A percentile compares a stretch with the other conserved stretches of the same genome.
These are phyloP conservation scores for Dioszegia aurantiaca DNA, from an alignment of 768 basidiomycete genomes.

Conservation along the genomic window DNA sequence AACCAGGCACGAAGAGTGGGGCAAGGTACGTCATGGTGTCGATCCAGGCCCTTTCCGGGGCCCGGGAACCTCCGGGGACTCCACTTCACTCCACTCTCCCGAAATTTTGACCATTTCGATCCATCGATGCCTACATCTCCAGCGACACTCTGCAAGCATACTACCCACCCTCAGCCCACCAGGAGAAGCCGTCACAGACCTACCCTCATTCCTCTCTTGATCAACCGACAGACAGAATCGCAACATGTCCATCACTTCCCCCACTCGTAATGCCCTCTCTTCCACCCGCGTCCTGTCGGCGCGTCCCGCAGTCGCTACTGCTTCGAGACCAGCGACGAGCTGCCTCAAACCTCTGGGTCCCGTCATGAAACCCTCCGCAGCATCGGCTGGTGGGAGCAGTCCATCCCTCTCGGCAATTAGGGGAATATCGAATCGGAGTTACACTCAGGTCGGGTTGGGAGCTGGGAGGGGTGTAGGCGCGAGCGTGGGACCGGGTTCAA, in stretches of 20 bases:
- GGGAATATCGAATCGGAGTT: background rate
- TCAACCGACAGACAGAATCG: background rate
- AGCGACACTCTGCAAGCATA: background rate
- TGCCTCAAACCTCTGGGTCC: conserved; percentile 4
- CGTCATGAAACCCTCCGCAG: background rate
- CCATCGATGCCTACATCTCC: background rate
- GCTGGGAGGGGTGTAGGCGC: no score
- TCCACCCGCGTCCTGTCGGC: conserved; percentile 6
- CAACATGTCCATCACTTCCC: conserved; percentile 5
- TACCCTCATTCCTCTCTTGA: background rate
- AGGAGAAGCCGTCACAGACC: background rate
- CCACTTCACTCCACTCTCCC: background rate
- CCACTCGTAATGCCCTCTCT: conserved; percentile 5
- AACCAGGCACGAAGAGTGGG: background rate
- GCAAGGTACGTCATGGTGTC: background rate
- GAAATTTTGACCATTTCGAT: background rate
- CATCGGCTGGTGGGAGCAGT: no score
- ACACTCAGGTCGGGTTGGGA: no score
- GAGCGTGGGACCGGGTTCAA: no score
- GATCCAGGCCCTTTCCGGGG: background rate
- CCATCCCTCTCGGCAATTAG: background rate
- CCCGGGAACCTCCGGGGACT: no score
- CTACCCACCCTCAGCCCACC: background rate
- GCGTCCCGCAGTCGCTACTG: background rate
- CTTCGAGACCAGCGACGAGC: background rate